Evolutionary conservation across 768 basidiomycete species (phyloP).

Genomic region (Leccinum pellstonianum): DNA sequence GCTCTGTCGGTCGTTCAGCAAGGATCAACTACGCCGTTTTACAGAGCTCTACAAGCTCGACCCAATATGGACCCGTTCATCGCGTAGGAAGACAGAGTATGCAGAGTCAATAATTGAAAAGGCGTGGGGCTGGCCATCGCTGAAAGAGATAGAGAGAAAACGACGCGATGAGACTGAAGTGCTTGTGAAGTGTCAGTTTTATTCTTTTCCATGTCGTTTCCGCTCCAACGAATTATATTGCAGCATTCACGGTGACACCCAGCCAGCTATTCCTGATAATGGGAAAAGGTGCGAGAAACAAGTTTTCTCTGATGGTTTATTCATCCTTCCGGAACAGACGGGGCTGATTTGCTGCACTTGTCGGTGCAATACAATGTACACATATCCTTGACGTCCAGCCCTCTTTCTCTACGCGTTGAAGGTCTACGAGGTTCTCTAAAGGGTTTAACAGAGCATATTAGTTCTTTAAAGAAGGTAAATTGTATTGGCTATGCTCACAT

Average conservation of each 20-base stretch:
- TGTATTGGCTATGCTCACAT: neutral
- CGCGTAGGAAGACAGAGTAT: constrained; percentile 39
- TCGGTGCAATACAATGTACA: constrained; percentile 62
- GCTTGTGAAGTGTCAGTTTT: constrained; percentile 43
- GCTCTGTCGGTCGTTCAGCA: constrained; percentile 62
- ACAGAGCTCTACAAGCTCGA: constrained; percentile 47
- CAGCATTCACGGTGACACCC: constrained; percentile 58
- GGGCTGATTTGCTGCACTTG: constrained; percentile 55
- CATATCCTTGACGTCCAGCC: constrained; percentile 54
- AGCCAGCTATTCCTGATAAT: constrained; percentile 68
- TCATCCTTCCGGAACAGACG: constrained; percentile 45
- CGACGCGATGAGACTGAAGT: constrained; percentile 51
- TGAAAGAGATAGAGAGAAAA: constrained; percentile 50
- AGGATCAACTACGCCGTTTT: constrained; percentile 57
- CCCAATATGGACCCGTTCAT: constrained; percentile 32
- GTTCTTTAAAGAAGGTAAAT: constrained; percentile 47
- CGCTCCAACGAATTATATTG: constrained; percentile 3
- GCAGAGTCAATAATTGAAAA: constrained; percentile 58
- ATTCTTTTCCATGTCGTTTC: neutral
- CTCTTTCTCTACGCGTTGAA: constrained; percentile 58
- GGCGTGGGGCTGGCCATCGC: constrained; percentile 68
- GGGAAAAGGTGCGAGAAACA: constrained; percentile 53
- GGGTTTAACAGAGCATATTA: constrained; percentile 46
- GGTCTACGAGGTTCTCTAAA: constrained; percentile 55
- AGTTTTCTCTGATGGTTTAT: constrained; percentile 1